phyloP scores from a whole-genome alignment of 306 rosid genomes.

The Cicer arietinum region DNA sequence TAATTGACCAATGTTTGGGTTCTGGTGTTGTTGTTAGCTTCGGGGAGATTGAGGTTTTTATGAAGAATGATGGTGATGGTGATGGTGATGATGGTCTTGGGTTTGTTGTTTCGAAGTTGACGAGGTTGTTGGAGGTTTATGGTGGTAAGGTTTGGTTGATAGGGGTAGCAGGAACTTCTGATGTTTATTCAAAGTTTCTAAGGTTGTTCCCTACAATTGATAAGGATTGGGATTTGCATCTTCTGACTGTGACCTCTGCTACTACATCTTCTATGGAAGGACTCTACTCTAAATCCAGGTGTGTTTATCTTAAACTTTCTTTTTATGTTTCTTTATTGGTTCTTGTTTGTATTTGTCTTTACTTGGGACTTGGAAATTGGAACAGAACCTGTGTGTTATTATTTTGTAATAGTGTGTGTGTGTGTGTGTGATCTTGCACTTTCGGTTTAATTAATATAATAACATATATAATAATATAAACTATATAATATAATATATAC shows the following conservation, averaged over 20 bases:
- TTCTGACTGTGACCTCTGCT: slow-evolving; percentile 77
- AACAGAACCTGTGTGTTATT: neutral
- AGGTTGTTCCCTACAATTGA: slow-evolving; percentile 60
- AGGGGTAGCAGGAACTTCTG: slow-evolving; percentile 63
- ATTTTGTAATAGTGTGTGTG: neutral
- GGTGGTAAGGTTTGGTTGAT: slow-evolving; percentile 74
- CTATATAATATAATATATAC: neutral
- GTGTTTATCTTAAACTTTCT: slow-evolving; percentile 34
- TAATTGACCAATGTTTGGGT: slow-evolving; percentile 60
- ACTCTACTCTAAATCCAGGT: slow-evolving; percentile 78
- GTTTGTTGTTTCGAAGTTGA: slow-evolving; percentile 66
- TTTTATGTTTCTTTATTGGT: slow-evolving; percentile 27
- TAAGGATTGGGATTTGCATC: slow-evolving; percentile 82
- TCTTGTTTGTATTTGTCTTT: slow-evolving; percentile 35
- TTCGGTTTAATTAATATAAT: slow-evolving; percentile 21
- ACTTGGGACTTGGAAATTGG: slow-evolving; percentile 3
- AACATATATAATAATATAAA: neutral
- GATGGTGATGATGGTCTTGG: slow-evolving; percentile 44
- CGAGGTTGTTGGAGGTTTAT: slow-evolving; percentile 59
- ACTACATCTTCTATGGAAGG: slow-evolving; percentile 59
- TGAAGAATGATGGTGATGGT: slow-evolving; percentile 20
- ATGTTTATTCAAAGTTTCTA: slow-evolving; percentile 59
- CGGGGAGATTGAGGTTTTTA: slow-evolving; percentile 67
- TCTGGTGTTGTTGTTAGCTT: slow-evolving; percentile 61
- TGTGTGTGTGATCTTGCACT: neutral